Conservation (phyloP, 2,329 filamentous ascomycete species). For the Trichoderma koningii region DNA sequence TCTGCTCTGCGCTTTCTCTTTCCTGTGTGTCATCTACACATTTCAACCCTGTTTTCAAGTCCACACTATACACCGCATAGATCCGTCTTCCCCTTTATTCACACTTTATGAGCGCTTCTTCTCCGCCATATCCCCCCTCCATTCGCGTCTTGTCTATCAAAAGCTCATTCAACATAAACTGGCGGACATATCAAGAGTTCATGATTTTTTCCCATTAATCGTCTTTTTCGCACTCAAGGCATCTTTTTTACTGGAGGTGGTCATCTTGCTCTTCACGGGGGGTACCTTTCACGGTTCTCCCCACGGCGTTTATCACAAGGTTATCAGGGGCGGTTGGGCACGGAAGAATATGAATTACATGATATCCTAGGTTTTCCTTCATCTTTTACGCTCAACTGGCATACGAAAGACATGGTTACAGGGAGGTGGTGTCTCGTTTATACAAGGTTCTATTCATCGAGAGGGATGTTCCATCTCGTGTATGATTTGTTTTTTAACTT, state of each 20-base stretch:
- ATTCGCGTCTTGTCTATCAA: background rate
- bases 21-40: background rate
- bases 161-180: background rate
- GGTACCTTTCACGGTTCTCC: background rate
- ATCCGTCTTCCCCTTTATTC: background rate
- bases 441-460: background rate
- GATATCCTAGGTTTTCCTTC: conserved; percentile 23
- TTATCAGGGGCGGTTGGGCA: conserved; percentile 13
- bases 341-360: conserved; percentile 23
- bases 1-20: conserved; percentile 8
- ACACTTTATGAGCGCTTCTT: conserved; percentile 6
- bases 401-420: conserved; percentile 24
- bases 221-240: background rate
- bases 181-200: conserved; percentile 5
- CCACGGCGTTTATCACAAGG: conserved; percentile 24
- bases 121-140: background rate
- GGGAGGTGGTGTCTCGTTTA: conserved; percentile 15
- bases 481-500: conserved; percentile 1
- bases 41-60: background rate
- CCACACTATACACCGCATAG: conserved; percentile 19
- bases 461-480: conserved; percentile 5
- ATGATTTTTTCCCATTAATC: conserved; percentile 1
- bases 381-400: conserved; percentile 15
- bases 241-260: conserved; percentile 2
- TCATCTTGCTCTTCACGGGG: background rate